phyloP scores from a whole-genome alignment of 1,284 basidiomycete genomes.

The Ganoderma multipileum region DNA sequence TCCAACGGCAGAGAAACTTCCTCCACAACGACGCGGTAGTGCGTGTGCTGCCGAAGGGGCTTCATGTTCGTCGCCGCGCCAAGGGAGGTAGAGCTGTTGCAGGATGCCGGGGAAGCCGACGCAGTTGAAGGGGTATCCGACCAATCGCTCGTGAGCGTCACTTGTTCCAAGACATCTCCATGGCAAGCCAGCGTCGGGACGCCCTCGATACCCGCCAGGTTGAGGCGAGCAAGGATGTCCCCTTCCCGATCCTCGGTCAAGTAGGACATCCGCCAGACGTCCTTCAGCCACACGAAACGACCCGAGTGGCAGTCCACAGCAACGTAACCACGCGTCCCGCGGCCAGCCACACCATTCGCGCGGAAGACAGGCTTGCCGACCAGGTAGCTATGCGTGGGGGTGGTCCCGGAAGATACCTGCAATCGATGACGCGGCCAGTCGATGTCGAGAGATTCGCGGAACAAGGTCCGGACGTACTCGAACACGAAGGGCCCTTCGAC shows the following conservation, averaged over 20 bases:
- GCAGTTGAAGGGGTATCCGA: neutral
- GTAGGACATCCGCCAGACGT: conserved; percentile 8
- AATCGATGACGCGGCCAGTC: conserved; percentile 7
- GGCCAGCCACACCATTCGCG: neutral
- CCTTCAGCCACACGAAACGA: conserved; percentile 13
- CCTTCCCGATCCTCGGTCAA: conserved; percentile 1
- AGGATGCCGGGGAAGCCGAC: neutral
- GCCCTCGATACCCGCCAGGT: neutral
- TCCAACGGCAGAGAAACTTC: conserved; percentile 10
- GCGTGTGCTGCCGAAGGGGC: conserved; percentile 9
- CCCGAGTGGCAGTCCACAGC: neutral
- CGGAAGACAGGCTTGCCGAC: neutral
- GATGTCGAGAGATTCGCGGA: neutral
- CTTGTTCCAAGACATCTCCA: conserved; percentile 5
- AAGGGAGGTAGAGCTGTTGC: no score
- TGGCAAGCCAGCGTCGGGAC: conserved; percentile 13
- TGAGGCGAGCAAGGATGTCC: neutral
- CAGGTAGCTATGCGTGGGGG: neutral
- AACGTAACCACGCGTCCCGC: conserved; percentile 10
- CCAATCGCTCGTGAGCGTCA: neutral
- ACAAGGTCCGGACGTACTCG: neutral
- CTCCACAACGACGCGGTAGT: conserved; percentile 16
- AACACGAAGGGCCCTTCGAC: neutral
- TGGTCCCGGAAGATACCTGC: neutral
- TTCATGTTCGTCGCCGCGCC: no score